Base-by-base conservation (phyloP, 2,329 filamentous ascomycete genomes). In the Stachybotrys chlorohalonatus region DNA sequence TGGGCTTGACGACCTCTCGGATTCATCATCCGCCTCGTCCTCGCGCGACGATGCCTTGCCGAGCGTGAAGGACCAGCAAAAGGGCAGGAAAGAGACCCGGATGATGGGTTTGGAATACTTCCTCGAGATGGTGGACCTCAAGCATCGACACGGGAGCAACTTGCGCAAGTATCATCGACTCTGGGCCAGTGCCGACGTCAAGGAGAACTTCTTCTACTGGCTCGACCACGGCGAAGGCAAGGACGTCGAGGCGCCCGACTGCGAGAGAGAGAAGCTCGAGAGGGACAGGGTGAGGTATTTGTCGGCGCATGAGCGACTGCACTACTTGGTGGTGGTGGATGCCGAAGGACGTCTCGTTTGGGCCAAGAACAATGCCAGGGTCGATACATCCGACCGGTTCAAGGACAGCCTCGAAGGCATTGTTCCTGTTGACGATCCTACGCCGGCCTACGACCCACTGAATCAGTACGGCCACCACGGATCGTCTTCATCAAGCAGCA, bases 141-240 rank as follows among this genome's bases (percentile, higher is more conserved):
- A 95, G 68, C 91, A 96, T 66, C 83, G 91, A 5, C 95, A 96
- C 64, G 92, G 91, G 5, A 87, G 85, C 53, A 95, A 94, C 61
- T 70, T 96, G 52, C 79, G 88, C 36, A 80, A 82, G 36, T 96
- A 96, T 62, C 92, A 96, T 64, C 82, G 84, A 56, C 83, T 88
- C 59, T 96, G 92, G 92, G 90, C 90, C 68, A 82, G 80, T 57
- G 76, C 83, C 1, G 76, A 88, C 31, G 93, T 90, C 0, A 81
- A 84, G 5, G 87, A 96, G 67, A 95, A 94, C 66, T 96, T 92
- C 77, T 96, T 96, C 68, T 93, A 91, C 71, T 96, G 92, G 91
- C 76, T 96, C 1, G 92, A 96, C 66, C 78, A 87, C 56, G 92
- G 92, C 6, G 85, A 86, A 51, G 92, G 92, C 0, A 83, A 76